Conservation (phyloP, 805 yeast genomes). For the Metschnikowia lochheadii region DNA sequence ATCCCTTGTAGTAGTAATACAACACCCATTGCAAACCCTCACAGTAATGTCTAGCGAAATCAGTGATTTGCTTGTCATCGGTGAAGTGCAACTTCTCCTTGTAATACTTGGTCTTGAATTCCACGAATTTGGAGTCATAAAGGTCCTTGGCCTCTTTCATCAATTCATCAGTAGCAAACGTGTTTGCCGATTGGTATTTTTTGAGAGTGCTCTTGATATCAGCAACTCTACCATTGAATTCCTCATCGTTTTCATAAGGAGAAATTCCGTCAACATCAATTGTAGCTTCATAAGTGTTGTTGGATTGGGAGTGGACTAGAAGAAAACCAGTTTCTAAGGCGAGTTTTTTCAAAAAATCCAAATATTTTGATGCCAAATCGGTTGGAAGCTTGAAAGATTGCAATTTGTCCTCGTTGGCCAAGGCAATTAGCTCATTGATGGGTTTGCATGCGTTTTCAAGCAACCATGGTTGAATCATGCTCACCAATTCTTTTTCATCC, state of each 20-base stretch:
- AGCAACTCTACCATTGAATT: conserved; percentile 48
- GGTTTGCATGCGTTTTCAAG: conserved; percentile 30
- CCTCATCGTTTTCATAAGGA: conserved; percentile 64
- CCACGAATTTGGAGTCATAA: conserved; percentile 67
- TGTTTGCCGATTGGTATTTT: conserved; percentile 59
- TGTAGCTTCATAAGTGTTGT: conserved; percentile 53
- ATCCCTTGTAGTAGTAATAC: conserved; percentile 83
- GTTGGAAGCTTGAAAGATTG: conserved; percentile 39
- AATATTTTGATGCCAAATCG: conserved; percentile 44
- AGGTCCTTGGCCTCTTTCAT: conserved; percentile 49
- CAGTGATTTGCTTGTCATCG: conserved; percentile 56
- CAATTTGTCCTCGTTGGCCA: conserved; percentile 27
- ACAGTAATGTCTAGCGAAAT: conserved; percentile 72
- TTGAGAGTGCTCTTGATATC: conserved; percentile 54
- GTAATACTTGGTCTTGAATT: conserved; percentile 87
- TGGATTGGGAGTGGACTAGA: conserved; percentile 58
- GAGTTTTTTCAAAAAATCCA: conserved; percentile 59
- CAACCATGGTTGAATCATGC: conserved; percentile 50
- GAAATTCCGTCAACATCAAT: conserved; percentile 72
- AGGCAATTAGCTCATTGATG: conserved; percentile 31
- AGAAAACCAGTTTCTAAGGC: conserved; percentile 66
- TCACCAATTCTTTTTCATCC: conserved; percentile 73
- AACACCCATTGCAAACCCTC: conserved; percentile 98
- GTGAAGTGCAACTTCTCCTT: conserved; percentile 72
- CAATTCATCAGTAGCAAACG: conserved; percentile 56